Evolutionary conservation across 1,284 basidiomycete species (phyloP), one percentile per base, ranked within the genome.

Genomic region (Rhodotorula sp.): DNA sequence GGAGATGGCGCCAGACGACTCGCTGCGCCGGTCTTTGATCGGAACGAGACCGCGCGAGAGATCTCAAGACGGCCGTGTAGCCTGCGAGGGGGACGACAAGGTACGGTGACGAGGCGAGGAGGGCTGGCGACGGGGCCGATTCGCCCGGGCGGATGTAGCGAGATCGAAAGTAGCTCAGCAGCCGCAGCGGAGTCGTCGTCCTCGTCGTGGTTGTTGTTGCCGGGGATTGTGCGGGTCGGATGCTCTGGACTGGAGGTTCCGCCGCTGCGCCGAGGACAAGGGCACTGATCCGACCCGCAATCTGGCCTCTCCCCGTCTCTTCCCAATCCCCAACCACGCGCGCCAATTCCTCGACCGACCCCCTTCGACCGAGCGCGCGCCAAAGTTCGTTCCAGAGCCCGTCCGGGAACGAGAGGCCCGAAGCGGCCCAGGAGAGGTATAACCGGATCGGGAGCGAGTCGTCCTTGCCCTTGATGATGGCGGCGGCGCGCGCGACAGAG

Each of bases 271-370:
- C 22, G 24, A 73, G 24, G 18, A 73, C 68, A 12, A 62, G 46
- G 5, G 48, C 30, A 15, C 71, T 60, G 46, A 73, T 70, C 44
- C 71, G 59, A 6, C 57, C 49, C 12, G 57, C 44, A 22, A 69
- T 64, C 10, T 51, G 42, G 4, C 68, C 67, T 6, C 71, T 54
- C 0, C 72, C 71, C 24, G 74, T 69, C 53, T 68, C 69, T 20
- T 75, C 74, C 67, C 67, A 75, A 30, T 75, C 74, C 7, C 30
- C 44, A 1, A 71, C 57, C 18, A 73, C 44, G 24, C 74, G 74
- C 6, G 51, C 58, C 6, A 73, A 26, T 20, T 75, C 69, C 6
- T 71, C 67, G 45, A 71, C 53, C 4, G 24, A 20, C 6, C 69
- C 68, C 6, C 55, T 20, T 1, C 54, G 55, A 6, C 74, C 74